Conservation (phyloP, 192 early-diverging fungal species). For the Umbelopsis vinacea region DNA sequence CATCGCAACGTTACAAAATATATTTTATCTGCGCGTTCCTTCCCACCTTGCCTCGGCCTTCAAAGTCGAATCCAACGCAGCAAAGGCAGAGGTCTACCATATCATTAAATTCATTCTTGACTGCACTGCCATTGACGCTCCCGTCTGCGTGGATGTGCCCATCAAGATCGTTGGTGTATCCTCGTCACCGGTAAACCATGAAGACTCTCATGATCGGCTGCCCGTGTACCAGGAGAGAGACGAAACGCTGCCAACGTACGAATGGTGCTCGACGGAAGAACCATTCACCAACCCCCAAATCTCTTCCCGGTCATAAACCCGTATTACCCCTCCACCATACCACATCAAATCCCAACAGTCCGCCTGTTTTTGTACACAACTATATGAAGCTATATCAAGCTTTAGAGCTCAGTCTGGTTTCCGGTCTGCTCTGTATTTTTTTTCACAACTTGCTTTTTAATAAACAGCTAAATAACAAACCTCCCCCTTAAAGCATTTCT, state of each 20-base stretch:
- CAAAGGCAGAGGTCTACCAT: conserved; percentile 9
- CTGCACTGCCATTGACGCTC: not conserved
- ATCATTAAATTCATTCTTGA: not conserved
- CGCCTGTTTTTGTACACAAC: no score
- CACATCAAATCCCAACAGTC: no score
- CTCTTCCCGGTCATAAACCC: not conserved
- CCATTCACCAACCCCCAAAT: not conserved
- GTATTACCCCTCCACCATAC: no score
- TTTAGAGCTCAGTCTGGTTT: no score
- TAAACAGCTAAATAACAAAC: no score
- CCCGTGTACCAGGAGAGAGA: not conserved
- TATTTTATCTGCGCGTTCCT: not conserved
- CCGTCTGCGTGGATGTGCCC: not conserved
- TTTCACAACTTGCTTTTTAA: no score
- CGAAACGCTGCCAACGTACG: not conserved
- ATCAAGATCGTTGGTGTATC: not conserved
- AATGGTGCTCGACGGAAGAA: conserved; percentile 2
- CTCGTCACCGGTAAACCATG: not conserved
- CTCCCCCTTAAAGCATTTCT: no score
- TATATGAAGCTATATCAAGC: no score
- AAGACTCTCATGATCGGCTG: not conserved
- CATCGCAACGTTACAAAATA: not conserved
- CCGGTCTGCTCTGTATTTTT: no score
- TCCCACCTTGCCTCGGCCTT: not conserved
- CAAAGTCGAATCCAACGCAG: not conserved